These are phyloP conservation scores for Taphrina sp. DNA, from an alignment of 1,139 yeast genomes.

Conservation along the genomic window DNA sequence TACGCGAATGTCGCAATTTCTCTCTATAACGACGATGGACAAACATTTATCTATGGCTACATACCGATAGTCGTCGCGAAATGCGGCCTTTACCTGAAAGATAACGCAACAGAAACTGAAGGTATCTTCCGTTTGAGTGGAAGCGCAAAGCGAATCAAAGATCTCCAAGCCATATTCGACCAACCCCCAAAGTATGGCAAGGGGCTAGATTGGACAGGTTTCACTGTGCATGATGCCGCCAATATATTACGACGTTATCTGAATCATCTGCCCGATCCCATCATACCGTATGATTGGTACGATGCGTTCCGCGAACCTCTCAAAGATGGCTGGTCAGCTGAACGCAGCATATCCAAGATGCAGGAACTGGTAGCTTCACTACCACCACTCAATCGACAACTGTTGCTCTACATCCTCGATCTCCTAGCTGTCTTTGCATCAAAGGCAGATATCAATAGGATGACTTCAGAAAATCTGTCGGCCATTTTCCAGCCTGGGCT, in stretches of 20 bases:
- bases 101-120: conserved; percentile 65
- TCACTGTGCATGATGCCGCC: conserved; percentile 97
- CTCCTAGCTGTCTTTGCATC: conserved; percentile 81
- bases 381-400: conserved; percentile 71
- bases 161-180: conserved; percentile 77
- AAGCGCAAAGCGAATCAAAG: conserved; percentile 80
- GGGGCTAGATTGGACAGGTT: conserved; percentile 85
- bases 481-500: conserved; percentile 96
- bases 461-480: conserved; percentile 91
- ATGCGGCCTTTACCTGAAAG: conserved; percentile 82
- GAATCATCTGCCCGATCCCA: conserved; percentile 87
- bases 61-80: conserved; percentile 92
- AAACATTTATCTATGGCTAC: conserved; percentile 67
- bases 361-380: conserved; percentile 63
- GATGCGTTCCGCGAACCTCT: conserved; percentile 74
- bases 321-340: conserved; percentile 33
- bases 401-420: conserved; percentile 84
- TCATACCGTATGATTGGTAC: conserved; percentile 75
- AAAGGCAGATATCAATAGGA: conserved; percentile 71
- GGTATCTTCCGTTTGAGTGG: conserved; percentile 96
- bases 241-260: conserved; percentile 79
- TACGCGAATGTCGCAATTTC: conserved; percentile 76
- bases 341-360: conserved; percentile 50
- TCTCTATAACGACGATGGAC: conserved; percentile 52
- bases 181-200: conserved; percentile 87